Conservation (phyloP, 345 rosid genomes). For the Lumnitzera littorea region DNA sequence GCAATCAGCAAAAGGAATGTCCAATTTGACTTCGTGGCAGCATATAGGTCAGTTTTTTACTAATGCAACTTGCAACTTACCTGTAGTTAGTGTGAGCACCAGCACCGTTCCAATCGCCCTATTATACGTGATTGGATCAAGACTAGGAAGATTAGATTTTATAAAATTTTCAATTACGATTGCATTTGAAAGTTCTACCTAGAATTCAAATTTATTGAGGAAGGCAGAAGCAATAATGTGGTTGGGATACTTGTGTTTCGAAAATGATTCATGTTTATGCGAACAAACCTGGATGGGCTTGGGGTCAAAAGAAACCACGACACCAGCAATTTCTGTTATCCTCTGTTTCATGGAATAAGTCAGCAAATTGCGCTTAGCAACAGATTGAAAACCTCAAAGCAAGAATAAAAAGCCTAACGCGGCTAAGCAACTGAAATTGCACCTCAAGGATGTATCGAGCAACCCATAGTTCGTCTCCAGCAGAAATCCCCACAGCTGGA, state of each 20-base stretch:
- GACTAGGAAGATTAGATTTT: not conserved
- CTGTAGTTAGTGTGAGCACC: constrained; percentile 94
- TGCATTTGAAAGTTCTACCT: not conserved
- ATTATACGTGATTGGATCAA: not conserved
- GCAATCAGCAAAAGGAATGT: not conserved
- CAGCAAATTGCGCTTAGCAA: too few species aligned
- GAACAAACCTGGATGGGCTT: constrained; percentile 60
- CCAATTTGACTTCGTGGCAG: not conserved
- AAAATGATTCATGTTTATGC: not conserved
- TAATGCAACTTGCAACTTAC: constrained; percentile 12
- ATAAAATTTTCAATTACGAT: not conserved
- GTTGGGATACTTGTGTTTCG: not conserved
- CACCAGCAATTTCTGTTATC: constrained; percentile 74
- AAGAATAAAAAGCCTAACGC: not conserved
- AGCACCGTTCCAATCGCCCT: constrained; percentile 97
- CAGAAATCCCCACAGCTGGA: constrained; percentile 59
- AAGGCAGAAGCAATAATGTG: not conserved
- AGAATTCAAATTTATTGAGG: not conserved
- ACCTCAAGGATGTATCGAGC: constrained; percentile 87
- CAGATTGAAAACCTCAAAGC: not conserved
- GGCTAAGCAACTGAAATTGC: not conserved
- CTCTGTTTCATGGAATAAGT: constrained; percentile 31
- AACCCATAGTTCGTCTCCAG: constrained; percentile 73
- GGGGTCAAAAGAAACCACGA: constrained; percentile 71
- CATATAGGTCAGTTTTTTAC: too few species aligned